These are phyloP conservation scores for Papilionanthe hybrid DNA, from an alignment of 116 monocot species.

Conservation along the genomic window DNA sequence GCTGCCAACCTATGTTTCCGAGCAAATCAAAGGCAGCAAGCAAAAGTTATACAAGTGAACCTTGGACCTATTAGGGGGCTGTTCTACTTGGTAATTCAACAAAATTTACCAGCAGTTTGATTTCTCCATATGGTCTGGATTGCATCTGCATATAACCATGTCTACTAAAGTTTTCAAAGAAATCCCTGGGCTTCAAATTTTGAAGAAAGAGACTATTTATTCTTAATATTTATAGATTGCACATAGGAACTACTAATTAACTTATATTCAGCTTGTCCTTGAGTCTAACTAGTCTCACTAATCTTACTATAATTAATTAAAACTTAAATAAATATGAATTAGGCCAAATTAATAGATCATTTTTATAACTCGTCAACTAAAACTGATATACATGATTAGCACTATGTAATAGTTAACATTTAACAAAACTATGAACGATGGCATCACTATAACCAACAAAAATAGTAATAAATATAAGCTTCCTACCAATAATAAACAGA, in stretches of 20 bases:
- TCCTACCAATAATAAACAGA: neutral
- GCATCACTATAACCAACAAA: neutral
- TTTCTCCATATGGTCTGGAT: too few species aligned
- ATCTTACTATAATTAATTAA: neutral
- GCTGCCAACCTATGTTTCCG: neutral
- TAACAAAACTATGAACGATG: neutral
- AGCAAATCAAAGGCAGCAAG: neutral
- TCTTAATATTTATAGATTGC: neutral
- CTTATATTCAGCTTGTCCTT: neutral
- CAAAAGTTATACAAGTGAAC: neutral
- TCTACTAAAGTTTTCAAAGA: too few species aligned
- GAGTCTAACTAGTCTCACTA: neutral
- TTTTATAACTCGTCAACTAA: neutral
- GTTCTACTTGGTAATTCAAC: neutral
- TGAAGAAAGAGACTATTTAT: too few species aligned
- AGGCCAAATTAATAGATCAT: neutral
- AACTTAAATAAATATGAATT: neutral
- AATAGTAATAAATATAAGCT: neutral
- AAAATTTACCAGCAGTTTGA: too few species aligned
- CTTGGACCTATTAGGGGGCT: neutral
- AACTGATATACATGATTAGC: too few species aligned
- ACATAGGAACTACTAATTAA: neutral
- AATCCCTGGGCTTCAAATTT: too few species aligned
- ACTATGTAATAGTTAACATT: neutral
- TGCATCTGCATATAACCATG: too few species aligned